Percentiles rank a stretch among this genome's conserved stretches.
phyloP scores from a whole-genome alignment of 257 asterid genomes.

The Ilex aquifolium region DNA sequence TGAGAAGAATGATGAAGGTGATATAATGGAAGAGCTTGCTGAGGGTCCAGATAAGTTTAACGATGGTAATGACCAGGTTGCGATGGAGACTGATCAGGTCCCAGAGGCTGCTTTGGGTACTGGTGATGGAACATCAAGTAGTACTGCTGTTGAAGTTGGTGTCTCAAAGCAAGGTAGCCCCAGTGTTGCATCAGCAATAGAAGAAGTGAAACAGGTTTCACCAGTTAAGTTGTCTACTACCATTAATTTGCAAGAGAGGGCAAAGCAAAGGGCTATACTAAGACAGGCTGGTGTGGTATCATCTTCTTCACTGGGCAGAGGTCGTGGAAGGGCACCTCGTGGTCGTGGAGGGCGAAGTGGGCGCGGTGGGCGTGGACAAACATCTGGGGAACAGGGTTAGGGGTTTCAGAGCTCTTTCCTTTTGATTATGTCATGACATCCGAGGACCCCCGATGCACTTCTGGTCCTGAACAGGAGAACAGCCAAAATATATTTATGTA shows the following conservation, averaged over 20 bases:
- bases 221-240: slow-evolving; percentile 53
- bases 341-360: slow-evolving; percentile 65
- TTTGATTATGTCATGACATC: too few species aligned
- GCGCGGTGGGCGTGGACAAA: slow-evolving; percentile 43
- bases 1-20: slow-evolving; percentile 37
- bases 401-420: neutral
- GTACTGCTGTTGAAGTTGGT: slow-evolving; percentile 35
- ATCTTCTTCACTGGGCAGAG: slow-evolving; percentile 36
- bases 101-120: slow-evolving; percentile 18
- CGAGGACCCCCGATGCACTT: too few species aligned
- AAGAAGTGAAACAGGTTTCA: slow-evolving; percentile 35
- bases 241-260: slow-evolving; percentile 51
- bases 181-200: slow-evolving; percentile 20
- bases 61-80: slow-evolving; percentile 33
- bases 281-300: slow-evolving; percentile 48
- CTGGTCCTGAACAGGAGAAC: too few species aligned
- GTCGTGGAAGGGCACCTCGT: slow-evolving; percentile 55
- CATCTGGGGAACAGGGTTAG: slow-evolving; percentile 35
- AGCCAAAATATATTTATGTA: too few species aligned
- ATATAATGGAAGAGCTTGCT: slow-evolving; percentile 22
- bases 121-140: slow-evolving; percentile 30
- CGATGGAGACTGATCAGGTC: slow-evolving; percentile 33
- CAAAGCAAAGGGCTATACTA: slow-evolving; percentile 41
- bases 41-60: slow-evolving; percentile 33
- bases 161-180: slow-evolving; percentile 43